Conservation (phyloP, 2,329 filamentous ascomycete species). For the Nigrograna mackinnonii region DNA sequence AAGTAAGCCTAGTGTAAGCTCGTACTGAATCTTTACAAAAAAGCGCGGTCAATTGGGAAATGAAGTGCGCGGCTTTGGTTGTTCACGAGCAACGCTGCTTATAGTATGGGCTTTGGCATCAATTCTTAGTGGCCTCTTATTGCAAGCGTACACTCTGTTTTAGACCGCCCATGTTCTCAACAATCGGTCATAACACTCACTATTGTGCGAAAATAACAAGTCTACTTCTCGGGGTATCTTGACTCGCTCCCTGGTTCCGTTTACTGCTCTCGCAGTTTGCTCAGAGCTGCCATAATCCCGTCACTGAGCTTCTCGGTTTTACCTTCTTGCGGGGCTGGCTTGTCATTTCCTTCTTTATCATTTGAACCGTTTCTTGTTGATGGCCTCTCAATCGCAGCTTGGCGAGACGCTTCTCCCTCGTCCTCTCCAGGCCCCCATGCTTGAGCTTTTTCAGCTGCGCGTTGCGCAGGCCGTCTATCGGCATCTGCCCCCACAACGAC, state of each 20-base stretch:
- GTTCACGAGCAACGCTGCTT: too few relatives aligned
- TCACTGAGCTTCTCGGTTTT: conserved; percentile 55
- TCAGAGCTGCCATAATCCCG: conserved; percentile 62
- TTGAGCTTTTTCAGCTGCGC: conserved; percentile 33
- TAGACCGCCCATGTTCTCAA: too few relatives aligned
- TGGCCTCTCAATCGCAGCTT: conserved; percentile 21
- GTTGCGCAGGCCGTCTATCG: conserved; percentile 38
- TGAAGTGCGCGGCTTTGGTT: too few relatives aligned
- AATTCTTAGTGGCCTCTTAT: too few relatives aligned
- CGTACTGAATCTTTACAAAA: too few relatives aligned
- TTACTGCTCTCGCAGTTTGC: conserved; percentile 53
- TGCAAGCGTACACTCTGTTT: too few relatives aligned
- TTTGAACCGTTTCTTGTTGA: neutral
- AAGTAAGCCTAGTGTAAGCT: too few relatives aligned
- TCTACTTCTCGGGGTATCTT: too few relatives aligned
- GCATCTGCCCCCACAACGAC: conserved; percentile 33
- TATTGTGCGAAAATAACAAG: too few relatives aligned
- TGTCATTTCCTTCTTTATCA: neutral
- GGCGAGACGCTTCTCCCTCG: conserved; percentile 52
- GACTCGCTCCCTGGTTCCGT: neutral
- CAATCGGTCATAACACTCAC: too few relatives aligned
- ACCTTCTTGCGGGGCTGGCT: conserved; percentile 38
- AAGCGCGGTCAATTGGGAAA: too few relatives aligned
- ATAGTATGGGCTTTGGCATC: too few relatives aligned
- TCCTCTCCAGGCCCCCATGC: conserved; percentile 37